These are phyloP conservation scores for Tubosaeta sp. DNA, from an alignment of 768 basidiomycete species.

Conservation along the genomic window DNA sequence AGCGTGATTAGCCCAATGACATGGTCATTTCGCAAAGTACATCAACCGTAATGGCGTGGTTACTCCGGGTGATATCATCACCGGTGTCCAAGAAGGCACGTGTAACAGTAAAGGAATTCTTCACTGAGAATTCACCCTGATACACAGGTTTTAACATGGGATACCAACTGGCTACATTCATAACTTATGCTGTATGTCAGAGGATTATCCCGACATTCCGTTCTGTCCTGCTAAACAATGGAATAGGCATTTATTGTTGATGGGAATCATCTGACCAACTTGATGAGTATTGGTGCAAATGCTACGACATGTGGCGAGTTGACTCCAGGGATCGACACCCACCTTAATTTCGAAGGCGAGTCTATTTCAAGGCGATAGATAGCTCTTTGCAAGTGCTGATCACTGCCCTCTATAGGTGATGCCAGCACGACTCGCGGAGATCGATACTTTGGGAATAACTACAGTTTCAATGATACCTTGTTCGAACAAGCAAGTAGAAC, in stretches of 20 bases:
- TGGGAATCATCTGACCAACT: slow-evolving; percentile 25
- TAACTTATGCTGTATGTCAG: slow-evolving; percentile 18
- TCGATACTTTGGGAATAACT: slow-evolving; percentile 25
- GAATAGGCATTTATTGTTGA: slow-evolving; percentile 23
- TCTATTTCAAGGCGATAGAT: not conserved
- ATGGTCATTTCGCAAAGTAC: slow-evolving; percentile 8
- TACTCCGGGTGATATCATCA: slow-evolving; percentile 22
- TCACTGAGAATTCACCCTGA: not conserved
- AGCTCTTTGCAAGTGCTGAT: not conserved
- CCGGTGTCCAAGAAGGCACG: slow-evolving; percentile 20
- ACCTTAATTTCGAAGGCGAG: slow-evolving; percentile 23
- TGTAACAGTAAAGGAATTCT: too few species aligned
- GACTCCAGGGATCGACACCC: slow-evolving; percentile 18
- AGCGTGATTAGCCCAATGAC: not conserved
- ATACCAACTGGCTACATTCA: slow-evolving; percentile 15
- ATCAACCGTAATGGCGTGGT: slow-evolving; percentile 16
- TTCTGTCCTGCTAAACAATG: not conserved
- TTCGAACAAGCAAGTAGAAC: slow-evolving; percentile 12
- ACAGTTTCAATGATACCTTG: slow-evolving; percentile 23
- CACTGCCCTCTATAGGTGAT: slow-evolving; percentile 12
- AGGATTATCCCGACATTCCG: not conserved
- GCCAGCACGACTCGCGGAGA: slow-evolving; percentile 23
- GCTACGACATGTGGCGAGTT: slow-evolving; percentile 7
- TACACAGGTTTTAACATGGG: slow-evolving; percentile 23
- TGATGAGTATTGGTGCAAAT: slow-evolving; percentile 26